Conservation (phyloP, 192 early-diverging fungal genomes). For the Umbelopsis vinacea region DNA sequence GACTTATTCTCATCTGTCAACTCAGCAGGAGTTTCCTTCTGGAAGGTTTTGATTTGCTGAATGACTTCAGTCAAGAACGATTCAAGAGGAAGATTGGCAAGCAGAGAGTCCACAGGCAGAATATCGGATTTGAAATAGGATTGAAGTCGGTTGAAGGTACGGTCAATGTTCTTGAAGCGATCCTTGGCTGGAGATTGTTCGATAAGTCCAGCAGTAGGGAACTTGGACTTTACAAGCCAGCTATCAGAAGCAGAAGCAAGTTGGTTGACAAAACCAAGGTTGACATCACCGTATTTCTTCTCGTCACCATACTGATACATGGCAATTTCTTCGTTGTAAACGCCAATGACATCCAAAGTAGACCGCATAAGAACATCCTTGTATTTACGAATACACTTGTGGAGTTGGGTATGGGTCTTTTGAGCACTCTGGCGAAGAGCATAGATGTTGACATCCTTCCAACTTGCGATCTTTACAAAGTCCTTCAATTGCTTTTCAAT, state of each 20-base stretch:
- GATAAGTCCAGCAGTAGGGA: slow-evolving; percentile 4
- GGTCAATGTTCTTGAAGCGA: slow-evolving; percentile 47
- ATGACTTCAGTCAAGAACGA: slow-evolving; percentile 58
- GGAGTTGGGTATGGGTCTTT: slow-evolving; percentile 88
- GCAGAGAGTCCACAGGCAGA: slow-evolving; percentile 30
- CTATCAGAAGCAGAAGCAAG: slow-evolving; percentile 34
- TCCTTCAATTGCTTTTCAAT: slow-evolving; percentile 89
- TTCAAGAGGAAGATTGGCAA: slow-evolving; percentile 42
- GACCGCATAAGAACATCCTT: slow-evolving; percentile 77
- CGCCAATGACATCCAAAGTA: slow-evolving; percentile 67
- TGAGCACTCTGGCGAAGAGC: slow-evolving; percentile 89
- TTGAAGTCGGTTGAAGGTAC: slow-evolving; percentile 47
- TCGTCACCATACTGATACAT: slow-evolving; percentile 46
- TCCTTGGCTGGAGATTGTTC: slow-evolving; percentile 33
- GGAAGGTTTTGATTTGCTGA: slow-evolving; percentile 57
- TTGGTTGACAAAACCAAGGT: slow-evolving; percentile 42
- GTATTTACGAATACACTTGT: slow-evolving; percentile 91
- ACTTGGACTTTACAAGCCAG: slow-evolving; percentile 43
- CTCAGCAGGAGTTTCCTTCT: slow-evolving; percentile 56
- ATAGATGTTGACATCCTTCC: slow-evolving; percentile 96
- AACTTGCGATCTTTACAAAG: slow-evolving; percentile 94
- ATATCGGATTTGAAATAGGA: slow-evolving; percentile 45
- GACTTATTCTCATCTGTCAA: slow-evolving; percentile 62
- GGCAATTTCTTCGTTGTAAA: slow-evolving; percentile 47
- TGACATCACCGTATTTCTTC: slow-evolving; percentile 34